Evolutionary conservation across 2,329 filamentous ascomycete species (phyloP).

Genomic region (Paecilomyces niveus): DNA sequence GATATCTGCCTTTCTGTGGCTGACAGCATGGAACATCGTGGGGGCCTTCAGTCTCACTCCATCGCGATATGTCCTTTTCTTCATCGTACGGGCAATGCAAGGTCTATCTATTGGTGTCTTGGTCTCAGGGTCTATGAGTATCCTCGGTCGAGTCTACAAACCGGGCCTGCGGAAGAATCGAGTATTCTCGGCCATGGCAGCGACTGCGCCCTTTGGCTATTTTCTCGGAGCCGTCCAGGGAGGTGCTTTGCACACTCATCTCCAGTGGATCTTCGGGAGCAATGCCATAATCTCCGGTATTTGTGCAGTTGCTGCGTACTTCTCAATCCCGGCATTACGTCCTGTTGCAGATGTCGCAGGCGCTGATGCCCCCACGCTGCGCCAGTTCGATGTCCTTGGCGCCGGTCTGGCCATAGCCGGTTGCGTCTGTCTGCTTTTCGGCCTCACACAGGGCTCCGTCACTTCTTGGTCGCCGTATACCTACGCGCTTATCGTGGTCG

Average conservation of each 20-base stretch:
- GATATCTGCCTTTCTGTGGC: constrained; percentile 38
- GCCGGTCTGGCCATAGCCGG: constrained; percentile 41
- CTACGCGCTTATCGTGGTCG: constrained; percentile 40
- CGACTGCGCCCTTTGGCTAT: constrained; percentile 40
- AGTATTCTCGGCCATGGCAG: constrained; percentile 44
- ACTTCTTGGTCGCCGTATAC: constrained; percentile 46
- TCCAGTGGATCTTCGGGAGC: constrained; percentile 39
- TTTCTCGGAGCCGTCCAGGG: constrained; percentile 38
- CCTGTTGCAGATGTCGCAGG: constrained; percentile 21
- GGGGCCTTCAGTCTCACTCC: constrained; percentile 31
- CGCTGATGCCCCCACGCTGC: constrained; percentile 15
- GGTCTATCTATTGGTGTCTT: constrained; percentile 45
- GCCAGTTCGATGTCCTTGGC: constrained; percentile 26
- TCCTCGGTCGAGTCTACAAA: constrained; percentile 41
- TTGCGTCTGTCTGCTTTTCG: constrained; percentile 50
- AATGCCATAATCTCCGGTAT: constrained; percentile 34
- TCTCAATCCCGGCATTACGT: constrained; percentile 33
- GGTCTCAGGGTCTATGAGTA: constrained; percentile 43
- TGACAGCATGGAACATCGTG: constrained; percentile 32
- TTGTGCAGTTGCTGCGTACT: constrained; percentile 30
- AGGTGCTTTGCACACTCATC: constrained; percentile 31
- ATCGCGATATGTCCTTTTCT: constrained; percentile 27
- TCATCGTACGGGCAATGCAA: constrained; percentile 33
- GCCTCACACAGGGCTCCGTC: constrained; percentile 47
- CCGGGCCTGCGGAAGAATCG: constrained; percentile 42